A percentile compares a stretch with the other conserved stretches of the same genome.
These are phyloP conservation scores for Pythium sukuiense DNA, from an alignment of 352 stramenopile species.

Conservation along the genomic window DNA sequence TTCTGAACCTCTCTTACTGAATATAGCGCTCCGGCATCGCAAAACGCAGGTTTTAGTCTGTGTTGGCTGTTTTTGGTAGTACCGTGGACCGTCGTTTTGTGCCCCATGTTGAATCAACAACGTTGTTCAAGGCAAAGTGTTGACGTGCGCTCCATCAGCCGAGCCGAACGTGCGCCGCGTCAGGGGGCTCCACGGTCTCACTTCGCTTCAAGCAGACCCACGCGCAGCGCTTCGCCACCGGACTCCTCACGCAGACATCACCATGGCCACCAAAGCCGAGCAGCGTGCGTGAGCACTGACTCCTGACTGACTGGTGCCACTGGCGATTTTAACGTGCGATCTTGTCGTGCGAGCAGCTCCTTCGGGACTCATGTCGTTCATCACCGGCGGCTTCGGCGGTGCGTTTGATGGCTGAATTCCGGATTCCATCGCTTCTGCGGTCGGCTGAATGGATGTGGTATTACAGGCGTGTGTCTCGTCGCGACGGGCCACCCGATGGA, in stretches of 20 bases:
- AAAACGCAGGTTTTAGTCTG: not conserved
- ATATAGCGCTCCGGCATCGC: not conserved
- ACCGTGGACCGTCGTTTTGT: constrained; percentile 5
- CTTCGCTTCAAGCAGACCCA: constrained; percentile 26
- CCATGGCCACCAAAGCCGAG: constrained; percentile 24
- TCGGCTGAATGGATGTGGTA: not conserved
- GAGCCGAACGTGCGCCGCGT: constrained; percentile 28
- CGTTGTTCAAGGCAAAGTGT: constrained; percentile 26
- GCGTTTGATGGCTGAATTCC: constrained; percentile 25
- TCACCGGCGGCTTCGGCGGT: constrained; percentile 93
- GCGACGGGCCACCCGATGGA: constrained; percentile 94
- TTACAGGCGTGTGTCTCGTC: constrained; percentile 87
- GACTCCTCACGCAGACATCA: not conserved
- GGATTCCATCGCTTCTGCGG: too few relatives aligned
- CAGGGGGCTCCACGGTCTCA: constrained; percentile 14
- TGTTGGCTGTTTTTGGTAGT: constrained; percentile 8
- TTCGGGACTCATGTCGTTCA: constrained; percentile 91
- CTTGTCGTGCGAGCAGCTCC: constrained; percentile 39
- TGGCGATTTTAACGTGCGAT: constrained; percentile 7
- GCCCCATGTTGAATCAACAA: constrained; percentile 6
- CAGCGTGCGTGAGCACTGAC: constrained; percentile 20
- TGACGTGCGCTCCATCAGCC: constrained; percentile 26
- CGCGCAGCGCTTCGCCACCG: not conserved
- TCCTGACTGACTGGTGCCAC: not conserved
- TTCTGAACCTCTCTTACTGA: not conserved